Evolutionary conservation across 2,329 filamentous ascomycete genomes (phyloP).

Genomic region (Botrytis fabae): DNA sequence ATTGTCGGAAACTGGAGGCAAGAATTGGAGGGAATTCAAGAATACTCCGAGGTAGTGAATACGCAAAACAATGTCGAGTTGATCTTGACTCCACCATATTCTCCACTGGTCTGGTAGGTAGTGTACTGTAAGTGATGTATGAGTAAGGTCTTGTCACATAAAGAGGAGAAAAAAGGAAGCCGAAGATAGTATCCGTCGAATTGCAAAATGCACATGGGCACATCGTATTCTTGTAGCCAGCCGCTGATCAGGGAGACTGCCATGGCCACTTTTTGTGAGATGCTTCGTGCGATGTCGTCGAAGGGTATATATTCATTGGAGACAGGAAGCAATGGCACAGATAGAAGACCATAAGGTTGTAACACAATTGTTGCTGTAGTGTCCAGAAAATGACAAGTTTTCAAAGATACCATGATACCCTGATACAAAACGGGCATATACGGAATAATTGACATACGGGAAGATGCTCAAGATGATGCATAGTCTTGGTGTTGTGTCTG

Average conservation of each 20-base stretch:
- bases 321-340: neutral
- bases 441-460: neutral
- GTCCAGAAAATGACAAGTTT: neutral
- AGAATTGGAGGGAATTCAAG: slow-evolving; percentile 5
- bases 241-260: neutral
- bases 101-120: slow-evolving; percentile 1
- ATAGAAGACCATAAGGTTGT: neutral
- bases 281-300: neutral
- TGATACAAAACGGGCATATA: slow-evolving; percentile 1
- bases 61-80: neutral
- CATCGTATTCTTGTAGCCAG: neutral
- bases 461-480: slow-evolving; percentile 19
- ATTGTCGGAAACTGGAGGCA: slow-evolving; percentile 12
- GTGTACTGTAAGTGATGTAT: neutral
- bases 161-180: neutral
- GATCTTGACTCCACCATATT: slow-evolving; percentile 5
- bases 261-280: neutral
- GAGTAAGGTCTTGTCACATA: neutral
- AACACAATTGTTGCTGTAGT: neutral
- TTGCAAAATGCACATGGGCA: neutral
- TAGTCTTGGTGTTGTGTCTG: slow-evolving; percentile 13
- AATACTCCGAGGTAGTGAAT: neutral
- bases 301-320: neutral
- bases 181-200: neutral
- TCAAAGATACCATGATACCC: neutral